These are phyloP conservation scores for Acer campestre DNA, from an alignment of 345 rosid species.

Conservation along the genomic window DNA sequence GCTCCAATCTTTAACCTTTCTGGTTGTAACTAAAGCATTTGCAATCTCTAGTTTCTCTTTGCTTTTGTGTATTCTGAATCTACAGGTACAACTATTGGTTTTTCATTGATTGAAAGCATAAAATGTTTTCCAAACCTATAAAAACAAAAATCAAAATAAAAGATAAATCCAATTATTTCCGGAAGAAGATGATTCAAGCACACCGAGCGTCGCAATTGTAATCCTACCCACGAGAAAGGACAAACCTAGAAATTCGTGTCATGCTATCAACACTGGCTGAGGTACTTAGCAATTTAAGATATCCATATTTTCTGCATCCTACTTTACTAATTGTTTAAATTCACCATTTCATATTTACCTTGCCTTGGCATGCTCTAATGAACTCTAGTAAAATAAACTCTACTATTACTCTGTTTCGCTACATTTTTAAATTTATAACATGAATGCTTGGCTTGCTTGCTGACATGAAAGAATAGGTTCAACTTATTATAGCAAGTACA, in stretches of 20 bases:
- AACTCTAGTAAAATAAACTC: neutral
- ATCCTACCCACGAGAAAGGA: conserved; percentile 82
- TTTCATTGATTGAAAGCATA: too few species aligned
- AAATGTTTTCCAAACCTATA: too few species aligned
- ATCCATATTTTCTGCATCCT: neutral
- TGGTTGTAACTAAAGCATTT: too few species aligned
- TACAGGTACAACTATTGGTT: too few species aligned
- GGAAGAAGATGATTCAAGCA: conserved; percentile 1
- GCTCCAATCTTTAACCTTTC: too few species aligned
- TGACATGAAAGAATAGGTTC: neutral
- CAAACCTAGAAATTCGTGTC: conserved; percentile 54
- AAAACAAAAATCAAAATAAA: too few species aligned
- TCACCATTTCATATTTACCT: neutral
- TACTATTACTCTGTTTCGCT: neutral
- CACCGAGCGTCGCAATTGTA: conserved; percentile 75
- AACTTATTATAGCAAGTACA: neutral
- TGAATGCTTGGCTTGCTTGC: neutral
- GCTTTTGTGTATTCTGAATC: too few species aligned
- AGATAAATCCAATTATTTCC: too few species aligned
- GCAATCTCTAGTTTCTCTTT: too few species aligned
- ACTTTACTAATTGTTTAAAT: neutral
- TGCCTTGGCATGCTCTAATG: neutral
- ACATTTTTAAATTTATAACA: conserved; percentile 3
- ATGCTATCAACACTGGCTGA: neutral
- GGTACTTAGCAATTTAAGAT: neutral